These are phyloP conservation scores for Avena atlantica DNA, from an alignment of 176 grass and related monocot genomes.

Conservation along the genomic window DNA sequence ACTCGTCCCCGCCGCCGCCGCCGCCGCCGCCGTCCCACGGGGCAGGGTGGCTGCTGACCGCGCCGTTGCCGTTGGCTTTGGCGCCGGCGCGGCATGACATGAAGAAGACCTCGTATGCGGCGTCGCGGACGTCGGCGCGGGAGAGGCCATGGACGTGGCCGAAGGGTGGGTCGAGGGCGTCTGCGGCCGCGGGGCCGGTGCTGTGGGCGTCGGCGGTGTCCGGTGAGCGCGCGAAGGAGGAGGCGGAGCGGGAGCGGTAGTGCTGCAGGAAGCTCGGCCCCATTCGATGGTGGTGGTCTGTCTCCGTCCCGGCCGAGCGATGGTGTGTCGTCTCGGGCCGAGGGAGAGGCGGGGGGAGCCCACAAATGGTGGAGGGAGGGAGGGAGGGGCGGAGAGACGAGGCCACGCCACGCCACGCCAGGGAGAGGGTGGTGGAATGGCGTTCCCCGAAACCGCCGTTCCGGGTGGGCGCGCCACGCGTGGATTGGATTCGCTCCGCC, in stretches of 20 bases:
- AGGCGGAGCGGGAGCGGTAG: slow-evolving; percentile 56
- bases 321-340: slow-evolving; percentile 22
- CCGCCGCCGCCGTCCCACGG: neutral
- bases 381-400: neutral
- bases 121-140: slow-evolving; percentile 67
- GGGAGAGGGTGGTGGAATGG: neutral
- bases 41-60: slow-evolving; percentile 44
- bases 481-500: neutral
- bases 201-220: slow-evolving; percentile 41
- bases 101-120: slow-evolving; percentile 94
- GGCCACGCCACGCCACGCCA: neutral
- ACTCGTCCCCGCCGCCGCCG: slow-evolving; percentile 36
- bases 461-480: neutral
- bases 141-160: slow-evolving; percentile 57
- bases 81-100: slow-evolving; percentile 70
- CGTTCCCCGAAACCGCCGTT: neutral
- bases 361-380: slow-evolving; percentile 34
- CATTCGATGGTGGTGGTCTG: neutral
- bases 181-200: slow-evolving; percentile 30
- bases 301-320: slow-evolving; percentile 34
- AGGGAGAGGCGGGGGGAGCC: slow-evolving; percentile 32
- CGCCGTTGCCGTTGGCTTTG: slow-evolving; percentile 21
- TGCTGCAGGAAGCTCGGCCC: slow-evolving; percentile 46
- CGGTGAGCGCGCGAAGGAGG: slow-evolving; percentile 59
- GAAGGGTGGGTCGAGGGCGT: slow-evolving; percentile 69